Evolutionary conservation across 257 asterid species (phyloP).

Genomic region (Solanum lignicaule): DNA sequence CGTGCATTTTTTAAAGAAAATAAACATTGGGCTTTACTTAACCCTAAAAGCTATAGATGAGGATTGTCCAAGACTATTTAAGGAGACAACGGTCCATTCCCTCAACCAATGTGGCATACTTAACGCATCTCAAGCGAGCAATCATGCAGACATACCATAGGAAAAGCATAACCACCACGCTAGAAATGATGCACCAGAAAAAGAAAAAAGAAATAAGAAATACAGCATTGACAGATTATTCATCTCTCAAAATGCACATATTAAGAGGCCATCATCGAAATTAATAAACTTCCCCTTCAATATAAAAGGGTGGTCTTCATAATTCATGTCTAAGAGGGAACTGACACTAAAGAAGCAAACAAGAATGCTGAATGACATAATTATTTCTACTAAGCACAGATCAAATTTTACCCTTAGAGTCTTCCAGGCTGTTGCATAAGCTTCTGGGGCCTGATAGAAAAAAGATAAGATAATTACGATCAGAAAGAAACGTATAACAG

Average conservation of each 20-base stretch:
- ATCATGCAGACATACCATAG: background rate
- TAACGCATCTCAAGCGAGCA: background rate
- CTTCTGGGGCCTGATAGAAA: constrained; percentile 65
- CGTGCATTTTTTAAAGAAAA: background rate
- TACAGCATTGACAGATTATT: background rate
- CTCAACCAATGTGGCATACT: background rate
- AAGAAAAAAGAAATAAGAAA: background rate
- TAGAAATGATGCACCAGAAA: background rate
- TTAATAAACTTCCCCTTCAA: background rate
- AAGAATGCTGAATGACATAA: background rate
- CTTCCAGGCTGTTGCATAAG: constrained; percentile 77
- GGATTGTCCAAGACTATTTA: background rate
- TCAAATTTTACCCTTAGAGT: constrained; percentile 48
- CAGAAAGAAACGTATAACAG: constrained; percentile 1
- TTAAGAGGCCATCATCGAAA: background rate
- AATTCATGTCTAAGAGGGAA: background rate
- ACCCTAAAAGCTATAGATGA: background rate
- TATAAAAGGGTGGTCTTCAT: background rate
- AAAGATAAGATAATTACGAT: constrained; percentile 6
- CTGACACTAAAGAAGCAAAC: background rate
- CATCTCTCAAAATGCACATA: background rate
- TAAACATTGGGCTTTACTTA: background rate
- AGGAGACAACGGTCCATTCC: background rate
- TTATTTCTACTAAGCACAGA: background rate
- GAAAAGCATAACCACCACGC: background rate